Conservation (phyloP, 2,329 filamentous ascomycete species). For the Colletotrichum echinochloae region DNA sequence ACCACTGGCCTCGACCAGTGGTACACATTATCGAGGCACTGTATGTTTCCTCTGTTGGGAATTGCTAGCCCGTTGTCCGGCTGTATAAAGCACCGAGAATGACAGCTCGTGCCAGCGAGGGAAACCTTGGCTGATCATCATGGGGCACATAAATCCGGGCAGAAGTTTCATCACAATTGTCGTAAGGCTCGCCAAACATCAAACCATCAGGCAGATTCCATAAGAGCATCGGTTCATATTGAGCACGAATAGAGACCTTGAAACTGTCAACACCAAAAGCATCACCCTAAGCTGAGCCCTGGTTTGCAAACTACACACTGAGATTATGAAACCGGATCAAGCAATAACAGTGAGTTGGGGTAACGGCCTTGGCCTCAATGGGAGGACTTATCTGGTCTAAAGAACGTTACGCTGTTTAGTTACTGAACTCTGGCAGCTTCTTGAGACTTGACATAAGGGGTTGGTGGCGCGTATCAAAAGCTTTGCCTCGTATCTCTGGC, state of each 20-base stretch:
- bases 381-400: not conserved
- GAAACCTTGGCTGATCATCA: too few species aligned
- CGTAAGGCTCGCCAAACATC: not conserved
- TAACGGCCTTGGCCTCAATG: not conserved
- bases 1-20: too few species aligned
- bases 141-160: too few species aligned
- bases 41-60: too few species aligned
- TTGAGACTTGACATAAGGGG: not conserved
- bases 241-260: too few species aligned
- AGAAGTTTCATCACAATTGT: too few species aligned
- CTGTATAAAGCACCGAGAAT: too few species aligned
- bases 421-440: not conserved
- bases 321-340: not conserved
- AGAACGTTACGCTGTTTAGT: not conserved
- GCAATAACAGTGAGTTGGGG: not conserved
- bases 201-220: not conserved
- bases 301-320: not conserved
- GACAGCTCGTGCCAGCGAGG: too few species aligned
- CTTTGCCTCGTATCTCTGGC: not conserved
- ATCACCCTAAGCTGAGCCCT: not conserved
- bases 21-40: too few species aligned
- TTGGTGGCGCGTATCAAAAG: too few species aligned
- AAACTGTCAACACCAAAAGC: too few species aligned
- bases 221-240: not conserved
- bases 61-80: too few species aligned